Evolutionary conservation across 208 protist genomes (phyloP), one percentile per base, ranked within the genome.

Genomic region (Wallacemonas rigidus): DNA sequence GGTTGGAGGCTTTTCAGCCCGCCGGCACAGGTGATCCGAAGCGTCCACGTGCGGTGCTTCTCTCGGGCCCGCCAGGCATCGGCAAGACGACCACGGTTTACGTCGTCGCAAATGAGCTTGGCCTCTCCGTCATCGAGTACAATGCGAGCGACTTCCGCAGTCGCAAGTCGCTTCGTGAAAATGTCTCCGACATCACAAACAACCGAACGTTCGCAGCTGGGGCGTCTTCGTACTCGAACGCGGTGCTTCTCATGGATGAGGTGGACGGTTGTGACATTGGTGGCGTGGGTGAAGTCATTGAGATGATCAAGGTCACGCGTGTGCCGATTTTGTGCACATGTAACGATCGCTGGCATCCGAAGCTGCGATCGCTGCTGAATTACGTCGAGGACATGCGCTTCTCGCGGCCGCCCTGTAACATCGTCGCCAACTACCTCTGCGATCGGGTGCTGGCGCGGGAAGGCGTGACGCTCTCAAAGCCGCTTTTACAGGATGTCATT

Each of bases 231-330:
- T 88, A 95, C 71, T 82, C 90, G 7, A 92, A 89, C n/a, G 79
- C 85, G 47, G 63, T 98, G 50, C 77, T 98, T 1, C 88, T 99
- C 11, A 99, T 99, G 98, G 99, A 99, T 82, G 99, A 99, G 86
- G 98, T 99, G 14, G 99, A 99, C 76, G 99, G 99, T 64, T 99
- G 99, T 91, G 99, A 99, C 83, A 80, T 98, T 51, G 99, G 99
- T 8, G 99, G 99, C 51, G 87, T 99, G 17, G 84, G 88, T 15
- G 97, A 98, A 76, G 80, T 99, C 8, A 96, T 99, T 64, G 51
- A 97, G 64, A 88, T 99, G 75, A 97, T 99, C 55, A 98, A 99
- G 65, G 78, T 71, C 2, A 97, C 93, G 7, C 84, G 81, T 26
- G 73, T 99, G 17, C 98, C 98, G 26, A 98, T 99, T 74, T 89